Percentiles rank a stretch among this genome's conserved stretches.
Evolutionary conservation across 148 eudicot species (phyloP).

Genomic region (Rhododendron kiyosumense): DNA sequence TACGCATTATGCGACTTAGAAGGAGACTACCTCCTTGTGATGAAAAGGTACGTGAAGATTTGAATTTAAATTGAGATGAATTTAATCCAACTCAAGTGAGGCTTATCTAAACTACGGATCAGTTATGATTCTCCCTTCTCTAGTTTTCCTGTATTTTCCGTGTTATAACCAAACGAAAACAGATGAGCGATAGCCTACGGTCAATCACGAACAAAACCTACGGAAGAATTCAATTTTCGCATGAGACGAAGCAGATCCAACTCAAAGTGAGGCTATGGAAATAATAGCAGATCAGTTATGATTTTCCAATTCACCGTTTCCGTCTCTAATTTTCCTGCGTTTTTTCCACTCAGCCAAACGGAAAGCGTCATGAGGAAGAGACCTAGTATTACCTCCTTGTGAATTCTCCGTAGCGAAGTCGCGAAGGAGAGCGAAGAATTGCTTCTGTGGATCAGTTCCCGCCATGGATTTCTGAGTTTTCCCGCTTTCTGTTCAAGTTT

Average conservation of each 20-base stretch:
- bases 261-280: too few species aligned
- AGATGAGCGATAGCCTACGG: constrained; percentile 28
- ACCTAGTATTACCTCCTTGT: constrained; percentile 47
- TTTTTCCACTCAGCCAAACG: not conserved
- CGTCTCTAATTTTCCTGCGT: not conserved
- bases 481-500: not conserved
- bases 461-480: constrained; percentile 26
- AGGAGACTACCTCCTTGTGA: not conserved
- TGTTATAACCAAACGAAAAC: not conserved
- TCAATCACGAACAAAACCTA: too few species aligned
- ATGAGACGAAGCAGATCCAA: too few species aligned
- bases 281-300: too few species aligned
- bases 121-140: not conserved
- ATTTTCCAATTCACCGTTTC: not conserved
- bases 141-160: not conserved
- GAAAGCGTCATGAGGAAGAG: constrained; percentile 10
- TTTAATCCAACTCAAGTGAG: too few species aligned
- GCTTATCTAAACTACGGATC: not conserved
- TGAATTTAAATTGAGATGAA: too few species aligned
- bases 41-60: not conserved
- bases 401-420: constrained; percentile 57
- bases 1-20: too few species aligned
- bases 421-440: constrained; percentile 56
- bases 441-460: constrained; percentile 50
- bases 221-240: too few species aligned